A percentile compares a stretch with the other conserved stretches of the same genome.
Evolutionary conservation across 2,329 filamentous ascomycete genomes (phyloP).

Genomic region (Aspergillus felis): DNA sequence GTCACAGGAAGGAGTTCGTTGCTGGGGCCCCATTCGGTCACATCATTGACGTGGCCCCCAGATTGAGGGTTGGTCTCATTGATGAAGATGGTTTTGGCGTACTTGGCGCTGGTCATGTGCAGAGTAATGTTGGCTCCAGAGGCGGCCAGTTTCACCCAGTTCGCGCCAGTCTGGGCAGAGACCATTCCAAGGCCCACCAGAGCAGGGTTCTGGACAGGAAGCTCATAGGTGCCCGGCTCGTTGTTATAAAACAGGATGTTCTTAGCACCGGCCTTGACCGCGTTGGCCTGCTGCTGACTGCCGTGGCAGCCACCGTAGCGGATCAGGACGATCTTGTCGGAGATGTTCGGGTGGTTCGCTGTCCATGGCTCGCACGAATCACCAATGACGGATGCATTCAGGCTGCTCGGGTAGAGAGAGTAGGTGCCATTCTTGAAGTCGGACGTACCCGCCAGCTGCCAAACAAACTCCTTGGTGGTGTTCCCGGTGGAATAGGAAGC

Average conservation of each 20-base stretch:
- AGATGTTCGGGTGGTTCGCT: too few relatives aligned
- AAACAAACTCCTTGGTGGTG: slow-evolving; percentile 23
- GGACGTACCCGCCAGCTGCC: slow-evolving; percentile 34
- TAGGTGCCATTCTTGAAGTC: slow-evolving; percentile 35
- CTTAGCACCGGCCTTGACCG: slow-evolving; percentile 53
- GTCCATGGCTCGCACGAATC: slow-evolving; percentile 44
- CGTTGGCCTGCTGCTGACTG: slow-evolving; percentile 51
- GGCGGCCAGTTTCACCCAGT: slow-evolving; percentile 11
- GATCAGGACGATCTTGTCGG: too few relatives aligned
- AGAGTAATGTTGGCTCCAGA: slow-evolving; percentile 10
- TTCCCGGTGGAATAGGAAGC: slow-evolving; percentile 24
- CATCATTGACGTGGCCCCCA: slow-evolving; percentile 16
- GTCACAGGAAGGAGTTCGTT: slow-evolving; percentile 9
- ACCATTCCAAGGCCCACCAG: slow-evolving; percentile 14
- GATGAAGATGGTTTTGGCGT: slow-evolving; percentile 8
- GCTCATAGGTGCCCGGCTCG: slow-evolving; percentile 6
- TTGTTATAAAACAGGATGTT: slow-evolving; percentile 62
- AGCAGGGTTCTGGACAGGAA: background rate
- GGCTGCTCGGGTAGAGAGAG: slow-evolving; percentile 49
- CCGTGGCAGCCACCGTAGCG: slow-evolving; percentile 46
- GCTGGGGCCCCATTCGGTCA: slow-evolving; percentile 18
- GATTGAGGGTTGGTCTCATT: slow-evolving; percentile 13
- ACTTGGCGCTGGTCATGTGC: slow-evolving; percentile 10
- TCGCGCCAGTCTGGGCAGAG: slow-evolving; percentile 7
- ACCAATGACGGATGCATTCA: slow-evolving; percentile 46